A percentile compares a stretch with the other conserved stretches of the same genome.
phyloP scores from a whole-genome alignment of 495 filamentous ascomycete species.

The Penicillium parvum region DNA sequence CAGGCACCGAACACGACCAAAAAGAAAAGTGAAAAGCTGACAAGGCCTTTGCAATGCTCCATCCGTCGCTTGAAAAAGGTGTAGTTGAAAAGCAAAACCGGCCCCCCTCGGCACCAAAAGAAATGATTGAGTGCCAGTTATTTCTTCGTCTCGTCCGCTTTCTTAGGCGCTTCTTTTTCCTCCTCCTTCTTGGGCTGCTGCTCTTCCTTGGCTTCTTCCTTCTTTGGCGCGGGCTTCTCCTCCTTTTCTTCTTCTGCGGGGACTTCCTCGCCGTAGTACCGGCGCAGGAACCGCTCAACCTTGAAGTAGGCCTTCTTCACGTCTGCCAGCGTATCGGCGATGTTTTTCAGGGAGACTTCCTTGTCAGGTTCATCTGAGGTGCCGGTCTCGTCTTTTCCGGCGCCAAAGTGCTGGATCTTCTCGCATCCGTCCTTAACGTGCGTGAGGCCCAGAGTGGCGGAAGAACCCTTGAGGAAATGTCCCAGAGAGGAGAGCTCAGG shows the following conservation, averaged over 20 bases:
- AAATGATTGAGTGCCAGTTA: slow-evolving; percentile 11
- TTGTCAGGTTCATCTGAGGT: slow-evolving; percentile 55
- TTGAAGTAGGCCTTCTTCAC: slow-evolving; percentile 76
- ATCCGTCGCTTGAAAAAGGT: slow-evolving; percentile 30
- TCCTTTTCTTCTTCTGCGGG: slow-evolving; percentile 12
- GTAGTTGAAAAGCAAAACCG: slow-evolving; percentile 8
- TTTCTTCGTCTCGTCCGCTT: slow-evolving; percentile 6
- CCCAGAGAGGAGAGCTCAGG: slow-evolving; percentile 72
- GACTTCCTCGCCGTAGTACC: slow-evolving; percentile 60
- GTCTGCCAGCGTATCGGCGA: slow-evolving; percentile 61
- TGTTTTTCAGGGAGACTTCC: slow-evolving; percentile 59
- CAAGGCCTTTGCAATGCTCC: slow-evolving; percentile 29
- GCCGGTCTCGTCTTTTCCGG: slow-evolving; percentile 73
- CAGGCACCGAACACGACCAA: slow-evolving; percentile 3
- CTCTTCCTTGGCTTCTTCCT: slow-evolving; percentile 8
- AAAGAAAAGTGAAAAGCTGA: slow-evolving; percentile 3
- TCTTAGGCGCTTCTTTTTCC: background rate
- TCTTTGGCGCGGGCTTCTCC: slow-evolving; percentile 13
- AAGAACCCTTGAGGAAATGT: slow-evolving; percentile 98
- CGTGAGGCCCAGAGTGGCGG: slow-evolving; percentile 85
- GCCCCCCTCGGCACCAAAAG: no score
- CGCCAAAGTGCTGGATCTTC: slow-evolving; percentile 91
- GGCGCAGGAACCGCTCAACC: slow-evolving; percentile 64
- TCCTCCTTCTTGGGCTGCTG: slow-evolving; percentile 6
- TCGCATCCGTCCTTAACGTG: slow-evolving; percentile 93